A percentile compares a stretch with the other conserved stretches of the same genome.
Conservation (phyloP, 2,329 filamentous ascomycete species). For the Mycogone perniciosa region DNA sequence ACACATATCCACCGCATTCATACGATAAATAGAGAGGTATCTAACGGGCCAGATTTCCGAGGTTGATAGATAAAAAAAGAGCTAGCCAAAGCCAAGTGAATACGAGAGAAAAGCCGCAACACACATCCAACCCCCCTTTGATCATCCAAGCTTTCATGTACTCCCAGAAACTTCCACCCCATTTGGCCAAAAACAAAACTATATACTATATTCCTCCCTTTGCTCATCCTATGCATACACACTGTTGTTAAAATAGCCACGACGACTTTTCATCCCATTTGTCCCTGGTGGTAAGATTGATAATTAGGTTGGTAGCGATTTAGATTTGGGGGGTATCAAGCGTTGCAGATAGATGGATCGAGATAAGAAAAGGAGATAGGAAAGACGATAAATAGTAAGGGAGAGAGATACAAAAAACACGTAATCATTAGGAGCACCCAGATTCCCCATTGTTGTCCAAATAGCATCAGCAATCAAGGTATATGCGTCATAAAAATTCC, state of each 20-base stretch:
- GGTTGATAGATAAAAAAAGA: too few relatives aligned
- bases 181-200: background rate
- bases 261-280: background rate
- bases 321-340: background rate
- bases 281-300: background rate
- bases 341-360: background rate
- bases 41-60: too few relatives aligned
- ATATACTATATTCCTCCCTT: background rate
- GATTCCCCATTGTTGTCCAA: background rate
- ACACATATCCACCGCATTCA: background rate
- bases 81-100: too few relatives aligned
- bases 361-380: background rate
- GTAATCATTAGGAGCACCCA: background rate
- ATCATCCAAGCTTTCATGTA: too few relatives aligned
- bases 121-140: background rate
- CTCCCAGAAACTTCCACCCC: background rate
- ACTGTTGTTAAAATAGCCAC: background rate
- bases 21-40: background rate
- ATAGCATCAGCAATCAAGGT: background rate
- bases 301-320: background rate
- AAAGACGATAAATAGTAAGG: conserved; percentile 7
- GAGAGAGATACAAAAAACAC: background rate
- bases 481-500: conserved; percentile 10
- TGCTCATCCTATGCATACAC: too few relatives aligned
- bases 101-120: background rate